Conservation (phyloP, 176 grass and related monocot species). For the Triticum aestivum region DNA sequence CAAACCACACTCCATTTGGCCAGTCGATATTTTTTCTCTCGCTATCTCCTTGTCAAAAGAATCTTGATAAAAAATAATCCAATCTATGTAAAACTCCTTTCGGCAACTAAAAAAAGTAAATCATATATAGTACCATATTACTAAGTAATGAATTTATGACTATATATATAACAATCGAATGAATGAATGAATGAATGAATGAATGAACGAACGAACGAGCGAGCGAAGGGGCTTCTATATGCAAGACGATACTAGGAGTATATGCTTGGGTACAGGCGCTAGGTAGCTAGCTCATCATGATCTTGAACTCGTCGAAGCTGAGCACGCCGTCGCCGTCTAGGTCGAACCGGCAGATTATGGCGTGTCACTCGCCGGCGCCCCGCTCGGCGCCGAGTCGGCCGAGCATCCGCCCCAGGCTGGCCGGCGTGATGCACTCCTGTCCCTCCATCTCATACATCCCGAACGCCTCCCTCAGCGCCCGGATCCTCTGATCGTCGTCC, state of each 20-base stretch:
- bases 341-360: constrained; percentile 17
- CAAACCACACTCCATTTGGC: no score
- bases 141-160: no score
- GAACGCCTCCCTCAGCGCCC: constrained; percentile 17
- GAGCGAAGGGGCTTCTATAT: no score
- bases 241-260: not conserved
- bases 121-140: no score
- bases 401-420: not conserved
- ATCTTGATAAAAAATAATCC: no score
- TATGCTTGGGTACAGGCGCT: not conserved
- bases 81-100: no score
- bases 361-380: not conserved
- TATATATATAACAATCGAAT: no score
- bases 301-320: constrained; percentile 38
- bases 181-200: no score
- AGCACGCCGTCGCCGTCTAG: constrained; percentile 12
- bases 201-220: no score
- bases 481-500: not conserved
- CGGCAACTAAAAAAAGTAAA: no score
- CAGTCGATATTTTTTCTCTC: no score
- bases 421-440: constrained; percentile 10
- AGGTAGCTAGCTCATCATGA: not conserved
- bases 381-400: not conserved
- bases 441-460: constrained; percentile 42
- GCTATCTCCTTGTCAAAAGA: no score